Percentiles rank a stretch among this genome's conserved stretches.
Conservation (phyloP, 352 stramenopile genomes). For the Globisporangium spinosum region DNA sequence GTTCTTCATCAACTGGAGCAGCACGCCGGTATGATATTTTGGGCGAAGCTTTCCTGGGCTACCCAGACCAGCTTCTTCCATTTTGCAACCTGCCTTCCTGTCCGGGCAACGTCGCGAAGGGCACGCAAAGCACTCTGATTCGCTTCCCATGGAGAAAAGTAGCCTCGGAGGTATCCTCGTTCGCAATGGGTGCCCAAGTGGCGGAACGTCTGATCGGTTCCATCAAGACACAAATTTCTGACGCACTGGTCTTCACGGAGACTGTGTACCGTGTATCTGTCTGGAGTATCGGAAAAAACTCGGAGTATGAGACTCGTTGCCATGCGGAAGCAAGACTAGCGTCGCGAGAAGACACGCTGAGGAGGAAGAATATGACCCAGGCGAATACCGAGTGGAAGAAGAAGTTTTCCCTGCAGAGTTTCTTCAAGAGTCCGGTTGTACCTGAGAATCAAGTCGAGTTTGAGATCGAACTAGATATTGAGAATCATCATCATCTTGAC, state of each 20-base stretch:
- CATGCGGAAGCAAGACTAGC: conserved; percentile 48
- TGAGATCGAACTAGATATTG: conserved; percentile 50
- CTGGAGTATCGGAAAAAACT: conserved; percentile 65
- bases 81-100: conserved; percentile 66
- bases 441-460: conserved; percentile 72
- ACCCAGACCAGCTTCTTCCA: conserved; percentile 69
- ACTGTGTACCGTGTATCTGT: conserved; percentile 53
- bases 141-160: conserved; percentile 65
- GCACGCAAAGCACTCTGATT: conserved; percentile 57
- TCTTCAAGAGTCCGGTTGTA: conserved; percentile 60
- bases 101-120: conserved; percentile 45
- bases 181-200: conserved; percentile 27
- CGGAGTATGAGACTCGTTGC: conserved; percentile 53
- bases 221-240: conserved; percentile 43
- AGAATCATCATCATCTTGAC: conserved; percentile 47
- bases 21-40: conserved; percentile 62
- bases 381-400: conserved; percentile 73
- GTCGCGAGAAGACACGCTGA: conserved; percentile 36
- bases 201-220: conserved; percentile 32
- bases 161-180: conserved; percentile 36
- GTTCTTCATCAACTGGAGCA: conserved; percentile 11
- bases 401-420: conserved; percentile 71
- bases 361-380: conserved; percentile 38
- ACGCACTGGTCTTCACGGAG: conserved; percentile 68
- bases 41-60: conserved; percentile 56